phyloP scores from a whole-genome alignment of 2,329 filamentous ascomycete species.

The Arthroderma uncinatum region DNA sequence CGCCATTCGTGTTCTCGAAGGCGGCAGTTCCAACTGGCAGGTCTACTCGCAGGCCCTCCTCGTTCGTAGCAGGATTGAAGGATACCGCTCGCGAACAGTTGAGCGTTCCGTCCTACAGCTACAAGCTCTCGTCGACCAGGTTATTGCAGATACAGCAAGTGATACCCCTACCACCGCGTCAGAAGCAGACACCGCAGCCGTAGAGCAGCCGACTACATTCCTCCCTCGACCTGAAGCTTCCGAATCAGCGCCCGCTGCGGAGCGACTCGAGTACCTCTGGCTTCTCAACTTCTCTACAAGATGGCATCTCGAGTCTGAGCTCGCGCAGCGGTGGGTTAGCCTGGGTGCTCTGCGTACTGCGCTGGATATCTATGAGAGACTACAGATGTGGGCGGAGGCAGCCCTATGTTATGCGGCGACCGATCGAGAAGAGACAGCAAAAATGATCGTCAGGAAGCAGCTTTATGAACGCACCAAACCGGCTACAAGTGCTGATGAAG shows the following conservation, averaged over 20 bases:
- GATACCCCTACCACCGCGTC: constrained; percentile 27
- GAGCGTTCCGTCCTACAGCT: constrained; percentile 85
- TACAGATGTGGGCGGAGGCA: constrained; percentile 90
- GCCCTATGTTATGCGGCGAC: constrained; percentile 76
- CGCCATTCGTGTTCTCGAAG: constrained; percentile 73
- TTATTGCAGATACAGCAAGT: constrained; percentile 68
- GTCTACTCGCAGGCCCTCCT: constrained; percentile 90
- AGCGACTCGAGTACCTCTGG: constrained; percentile 74
- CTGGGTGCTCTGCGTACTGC: constrained; percentile 81
- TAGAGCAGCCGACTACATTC: constrained; percentile 56
- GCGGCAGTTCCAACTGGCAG: constrained; percentile 93
- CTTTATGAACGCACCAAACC: constrained; percentile 56
- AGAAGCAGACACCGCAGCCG: constrained; percentile 14
- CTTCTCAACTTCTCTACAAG: constrained; percentile 70
- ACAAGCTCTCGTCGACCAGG: constrained; percentile 89
- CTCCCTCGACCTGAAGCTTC: constrained; percentile 62
- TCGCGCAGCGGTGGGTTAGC: constrained; percentile 83
- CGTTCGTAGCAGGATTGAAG: constrained; percentile 79
- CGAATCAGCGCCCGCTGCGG: constrained; percentile 61
- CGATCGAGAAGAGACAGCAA: constrained; percentile 72
- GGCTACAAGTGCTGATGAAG: constrained; percentile 34
- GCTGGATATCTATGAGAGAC: constrained; percentile 86
- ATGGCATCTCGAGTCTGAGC: constrained; percentile 89
- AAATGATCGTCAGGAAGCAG: constrained; percentile 62
- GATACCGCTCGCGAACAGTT: constrained; percentile 73